Evolutionary conservation across 768 basidiomycete species (phyloP), one percentile per base, ranked within the genome.

Genomic region (Amyloporia xantha): DNA sequence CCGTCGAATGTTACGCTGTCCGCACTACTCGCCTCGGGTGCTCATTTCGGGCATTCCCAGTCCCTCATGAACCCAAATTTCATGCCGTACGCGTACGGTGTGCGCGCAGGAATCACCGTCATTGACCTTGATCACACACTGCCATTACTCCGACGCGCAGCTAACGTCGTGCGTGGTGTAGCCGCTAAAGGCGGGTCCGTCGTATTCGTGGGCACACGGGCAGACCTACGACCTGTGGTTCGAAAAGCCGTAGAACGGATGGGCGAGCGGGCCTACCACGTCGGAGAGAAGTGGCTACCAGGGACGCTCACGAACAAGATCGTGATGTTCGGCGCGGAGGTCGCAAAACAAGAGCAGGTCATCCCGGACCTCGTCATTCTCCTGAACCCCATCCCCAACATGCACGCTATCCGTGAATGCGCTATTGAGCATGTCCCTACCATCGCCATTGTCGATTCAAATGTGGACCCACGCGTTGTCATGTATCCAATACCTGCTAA

Each of bases 401-500:
- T 86, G 54, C 84, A 82, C 55, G 90, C 91, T 13, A 87, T 98
- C 59, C 82, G 86, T 47, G 96, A 99, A 70, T 94, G 91, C 59
- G 91, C 91, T 13, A 74, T 83, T 48, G 78, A 85, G 53, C 86
- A 94, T 61, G 79, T 98, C 48, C 96, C 96, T 0, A 98, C 96
- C 1, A 82, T 98, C 51, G 96, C 86, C 27, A 83, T 98, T 51
- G 81, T 94, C 47, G 96, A 99, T 67, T 91, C 93, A 19, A 92
- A 99, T 63, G 87, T 82, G 37, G 96, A 99, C 68, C 96, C 96
- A 4, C 82, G 96, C 21, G 75, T 92, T 33, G 94, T 99, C 53
- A 96, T 97, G 78, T 98, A 96, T 66, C 87, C 96, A 37, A 97
- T 99, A 61, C 94, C 93, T 0, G 93, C 91, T n/a, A 99, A 98